These are phyloP conservation scores for Ogataea allantospora DNA, from an alignment of 805 yeast species.

Conservation along the genomic window DNA sequence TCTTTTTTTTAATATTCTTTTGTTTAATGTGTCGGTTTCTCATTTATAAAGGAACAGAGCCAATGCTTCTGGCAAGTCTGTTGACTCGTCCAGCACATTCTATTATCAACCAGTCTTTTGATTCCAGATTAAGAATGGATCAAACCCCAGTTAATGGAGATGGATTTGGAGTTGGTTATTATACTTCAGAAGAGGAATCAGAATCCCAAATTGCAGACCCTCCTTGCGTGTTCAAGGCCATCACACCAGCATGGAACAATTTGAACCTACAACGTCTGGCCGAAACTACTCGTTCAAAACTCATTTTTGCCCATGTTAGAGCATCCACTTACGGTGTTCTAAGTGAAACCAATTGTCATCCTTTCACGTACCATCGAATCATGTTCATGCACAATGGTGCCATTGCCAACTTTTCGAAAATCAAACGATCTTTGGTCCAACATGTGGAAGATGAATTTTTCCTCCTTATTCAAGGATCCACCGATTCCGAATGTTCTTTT, in stretches of 20 bases:
- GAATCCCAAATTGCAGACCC: conserved; percentile 41
- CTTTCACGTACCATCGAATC: conserved; percentile 80
- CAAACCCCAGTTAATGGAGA: conserved; percentile 95
- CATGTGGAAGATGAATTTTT: conserved; percentile 81
- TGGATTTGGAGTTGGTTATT: conserved; percentile 97
- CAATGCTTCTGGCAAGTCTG: conserved; percentile 79
- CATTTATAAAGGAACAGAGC: conserved; percentile 88
- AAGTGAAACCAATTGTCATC: conserved; percentile 96
- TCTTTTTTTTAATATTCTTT: conserved; percentile 2
- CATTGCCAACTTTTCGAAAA: conserved; percentile 64
- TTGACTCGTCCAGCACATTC: conserved; percentile 96
- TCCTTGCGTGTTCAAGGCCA: conserved; percentile 92
- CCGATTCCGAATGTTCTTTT: conserved; percentile 95
- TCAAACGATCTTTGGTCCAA: conserved; percentile 70
- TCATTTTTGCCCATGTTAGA: conserved; percentile 93
- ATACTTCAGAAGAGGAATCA: conserved; percentile 47
- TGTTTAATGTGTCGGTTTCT: conserved; percentile 81
- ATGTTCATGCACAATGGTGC: conserved; percentile 99
- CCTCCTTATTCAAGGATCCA: conserved; percentile 81
- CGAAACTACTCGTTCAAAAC: conserved; percentile 76
- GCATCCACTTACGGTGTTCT: conserved; percentile 95
- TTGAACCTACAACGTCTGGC: conserved; percentile 82
- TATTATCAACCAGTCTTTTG: conserved; percentile 93
- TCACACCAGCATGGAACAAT: conserved; percentile 98
- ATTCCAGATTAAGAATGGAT: conserved; percentile 82